Evolutionary conservation across 1,284 basidiomycete genomes (phyloP).

Genomic region (Phellopilus nigrolimitatus): DNA sequence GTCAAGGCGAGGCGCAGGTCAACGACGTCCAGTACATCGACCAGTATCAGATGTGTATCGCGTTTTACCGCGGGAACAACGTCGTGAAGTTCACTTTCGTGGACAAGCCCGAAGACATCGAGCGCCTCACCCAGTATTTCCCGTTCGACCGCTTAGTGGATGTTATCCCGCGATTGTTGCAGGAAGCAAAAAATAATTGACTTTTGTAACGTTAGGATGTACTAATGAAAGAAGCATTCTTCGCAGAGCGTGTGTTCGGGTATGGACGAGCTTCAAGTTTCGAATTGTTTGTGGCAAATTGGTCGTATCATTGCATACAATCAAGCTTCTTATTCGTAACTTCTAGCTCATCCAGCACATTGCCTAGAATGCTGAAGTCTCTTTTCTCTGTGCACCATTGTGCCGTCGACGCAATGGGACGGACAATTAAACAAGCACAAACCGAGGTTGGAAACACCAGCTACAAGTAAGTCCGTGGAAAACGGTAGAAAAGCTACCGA

Average conservation of each 20-base stretch:
- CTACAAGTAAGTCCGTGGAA: constrained; percentile 55
- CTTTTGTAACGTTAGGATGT: background rate
- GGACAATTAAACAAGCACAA: constrained; percentile 65
- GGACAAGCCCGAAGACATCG: constrained; percentile 56
- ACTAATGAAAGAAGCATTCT: background rate
- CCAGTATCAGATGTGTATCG: constrained; percentile 66
- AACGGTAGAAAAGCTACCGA: constrained; percentile 61
- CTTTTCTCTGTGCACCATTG: too few species aligned
- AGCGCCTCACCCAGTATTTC: constrained; percentile 76
- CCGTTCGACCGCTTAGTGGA: constrained; percentile 75
- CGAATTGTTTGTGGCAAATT: background rate
- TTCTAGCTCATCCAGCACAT: too few species aligned
- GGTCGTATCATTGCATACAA: too few species aligned
- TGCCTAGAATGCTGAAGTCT: too few species aligned
- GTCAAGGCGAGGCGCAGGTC: constrained; percentile 46
- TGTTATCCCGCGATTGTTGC: constrained; percentile 68
- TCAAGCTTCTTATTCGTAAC: too few species aligned
- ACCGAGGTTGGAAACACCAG: constrained; percentile 63
- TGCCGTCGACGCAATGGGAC: too few species aligned
- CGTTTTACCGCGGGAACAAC: constrained; percentile 64
- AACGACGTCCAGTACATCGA: constrained; percentile 59
- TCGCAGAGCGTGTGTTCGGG: background rate
- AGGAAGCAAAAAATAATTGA: constrained; percentile 27
- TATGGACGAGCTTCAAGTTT: background rate
- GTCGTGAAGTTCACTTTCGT: constrained; percentile 70